Evolutionary conservation across 768 basidiomycete species (phyloP).

Genomic region (Astraeus odoratus): DNA sequence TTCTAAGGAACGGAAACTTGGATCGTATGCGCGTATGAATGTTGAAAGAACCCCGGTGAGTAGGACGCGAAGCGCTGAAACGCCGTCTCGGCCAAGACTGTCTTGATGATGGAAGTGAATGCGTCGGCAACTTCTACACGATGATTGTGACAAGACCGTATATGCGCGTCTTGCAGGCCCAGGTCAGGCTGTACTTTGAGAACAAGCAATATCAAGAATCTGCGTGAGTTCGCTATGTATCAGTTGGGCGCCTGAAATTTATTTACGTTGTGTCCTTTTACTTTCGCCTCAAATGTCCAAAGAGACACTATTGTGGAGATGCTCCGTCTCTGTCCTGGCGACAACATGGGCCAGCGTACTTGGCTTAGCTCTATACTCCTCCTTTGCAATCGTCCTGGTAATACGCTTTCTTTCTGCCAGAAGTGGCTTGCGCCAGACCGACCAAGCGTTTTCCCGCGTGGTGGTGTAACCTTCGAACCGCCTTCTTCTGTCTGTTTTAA

Average conservation of each 20-base stretch:
- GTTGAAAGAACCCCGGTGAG: not conserved
- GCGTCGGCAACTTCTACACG: constrained; percentile 32
- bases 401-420: constrained; percentile 38
- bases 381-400: constrained; percentile 25
- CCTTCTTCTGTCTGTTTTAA: constrained; percentile 15
- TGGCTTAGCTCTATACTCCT: constrained; percentile 35
- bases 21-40: not conserved
- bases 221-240: constrained; percentile 20
- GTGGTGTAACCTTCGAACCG: constrained; percentile 23
- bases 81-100: constrained; percentile 24
- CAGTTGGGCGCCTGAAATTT: not conserved
- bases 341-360: constrained; percentile 33
- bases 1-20: too few species aligned
- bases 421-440: constrained; percentile 20
- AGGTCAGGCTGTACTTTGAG: constrained; percentile 30
- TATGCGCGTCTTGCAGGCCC: constrained; percentile 37
- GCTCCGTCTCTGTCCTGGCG: constrained; percentile 36
- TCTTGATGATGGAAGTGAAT: constrained; percentile 32
- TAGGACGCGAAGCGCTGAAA: constrained; percentile 26
- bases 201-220: constrained; percentile 27
- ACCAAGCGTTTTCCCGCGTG: constrained; percentile 11
- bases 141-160: constrained; percentile 38
- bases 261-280: not conserved
- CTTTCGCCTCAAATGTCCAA: not conserved
- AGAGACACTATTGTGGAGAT: constrained; percentile 35